These are phyloP conservation scores for Pythium phragmitis DNA, from an alignment of 352 stramenopile species.

Conservation along the genomic window DNA sequence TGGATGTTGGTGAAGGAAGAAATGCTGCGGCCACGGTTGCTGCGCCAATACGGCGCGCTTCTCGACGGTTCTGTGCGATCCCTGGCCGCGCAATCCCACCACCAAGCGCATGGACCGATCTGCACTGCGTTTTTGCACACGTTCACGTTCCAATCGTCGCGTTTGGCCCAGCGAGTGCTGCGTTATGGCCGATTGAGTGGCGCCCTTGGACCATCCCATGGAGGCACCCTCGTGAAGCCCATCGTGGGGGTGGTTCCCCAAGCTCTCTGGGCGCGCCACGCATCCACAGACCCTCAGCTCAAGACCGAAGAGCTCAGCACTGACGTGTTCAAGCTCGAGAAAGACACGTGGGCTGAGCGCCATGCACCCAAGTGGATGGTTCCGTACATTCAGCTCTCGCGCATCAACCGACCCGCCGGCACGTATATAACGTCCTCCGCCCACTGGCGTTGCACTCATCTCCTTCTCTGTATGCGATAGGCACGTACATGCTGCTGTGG, in stretches of 20 bases:
- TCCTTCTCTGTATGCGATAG: constrained; percentile 10
- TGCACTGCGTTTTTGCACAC: background rate
- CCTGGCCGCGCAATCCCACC: background rate
- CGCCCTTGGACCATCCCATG: background rate
- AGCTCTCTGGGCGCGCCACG: constrained; percentile 10
- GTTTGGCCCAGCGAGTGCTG: constrained; percentile 16
- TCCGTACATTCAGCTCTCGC: constrained; percentile 85
- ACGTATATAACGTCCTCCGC: background rate
- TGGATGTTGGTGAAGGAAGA: background rate
- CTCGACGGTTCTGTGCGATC: constrained; percentile 5
- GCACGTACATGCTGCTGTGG: constrained; percentile 96
- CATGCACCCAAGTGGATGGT: constrained; percentile 76
- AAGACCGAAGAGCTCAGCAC: constrained; percentile 1
- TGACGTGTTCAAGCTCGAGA: constrained; percentile 69
- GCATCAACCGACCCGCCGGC: constrained; percentile 77
- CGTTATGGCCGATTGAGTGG: constrained; percentile 6
- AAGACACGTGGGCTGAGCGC: constrained; percentile 84
- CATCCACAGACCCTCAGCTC: background rate
- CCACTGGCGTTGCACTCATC: too few species aligned
- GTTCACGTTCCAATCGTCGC: constrained; percentile 16
- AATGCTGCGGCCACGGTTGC: constrained; percentile 20
- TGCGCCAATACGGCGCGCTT: constrained; percentile 26
- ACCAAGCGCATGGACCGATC: background rate
- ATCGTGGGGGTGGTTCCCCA: background rate
- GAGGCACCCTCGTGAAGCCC: background rate